Conservation (phyloP, 371 early-diverging fungal species). For the Vittaforma corneae region DNA sequence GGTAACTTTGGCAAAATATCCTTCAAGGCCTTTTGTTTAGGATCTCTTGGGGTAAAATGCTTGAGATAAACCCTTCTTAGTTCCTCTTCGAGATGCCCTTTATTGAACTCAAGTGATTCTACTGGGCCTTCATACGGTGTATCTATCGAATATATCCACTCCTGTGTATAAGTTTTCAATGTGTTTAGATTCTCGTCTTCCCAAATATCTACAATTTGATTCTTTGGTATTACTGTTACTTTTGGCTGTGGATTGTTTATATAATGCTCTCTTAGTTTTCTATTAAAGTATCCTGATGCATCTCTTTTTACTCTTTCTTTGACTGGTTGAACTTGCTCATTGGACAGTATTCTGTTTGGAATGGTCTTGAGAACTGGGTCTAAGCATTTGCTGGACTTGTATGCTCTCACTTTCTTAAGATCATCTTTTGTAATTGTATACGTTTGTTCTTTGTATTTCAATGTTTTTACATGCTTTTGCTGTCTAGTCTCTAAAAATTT, state of each 20-base stretch:
- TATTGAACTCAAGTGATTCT: slow-evolving; percentile 2
- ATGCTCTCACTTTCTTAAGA: slow-evolving; percentile 28
- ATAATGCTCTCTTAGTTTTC: neutral
- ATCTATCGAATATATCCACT: slow-evolving; percentile 30
- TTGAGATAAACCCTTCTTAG: slow-evolving; percentile 28
- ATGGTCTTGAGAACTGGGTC: slow-evolving; percentile 22
- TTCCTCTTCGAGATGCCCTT: slow-evolving; percentile 26
- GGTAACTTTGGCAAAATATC: slow-evolving; percentile 22
- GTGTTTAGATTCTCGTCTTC: slow-evolving; percentile 36
- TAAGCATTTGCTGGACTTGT: slow-evolving; percentile 31
- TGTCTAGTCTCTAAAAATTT: slow-evolving; percentile 37
- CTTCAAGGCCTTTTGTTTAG: slow-evolving; percentile 12
- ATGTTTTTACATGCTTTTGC: slow-evolving; percentile 21
- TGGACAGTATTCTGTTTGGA: slow-evolving; percentile 10
- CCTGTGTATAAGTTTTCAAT: slow-evolving; percentile 37
- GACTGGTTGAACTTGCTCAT: slow-evolving; percentile 7
- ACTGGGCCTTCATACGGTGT: slow-evolving; percentile 18
- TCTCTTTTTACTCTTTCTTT: neutral
- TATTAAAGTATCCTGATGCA: neutral
- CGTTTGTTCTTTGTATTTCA: slow-evolving; percentile 19
- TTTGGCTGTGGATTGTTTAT: slow-evolving; percentile 1
- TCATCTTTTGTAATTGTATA: slow-evolving; percentile 41
- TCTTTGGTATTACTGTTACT: neutral
- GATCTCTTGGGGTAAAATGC: slow-evolving; percentile 27
- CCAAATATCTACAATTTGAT: slow-evolving; percentile 34